Evolutionary conservation across 495 filamentous ascomycete species (phyloP), one percentile per base, ranked within the genome.

Genomic region (Neurospora sp.): DNA sequence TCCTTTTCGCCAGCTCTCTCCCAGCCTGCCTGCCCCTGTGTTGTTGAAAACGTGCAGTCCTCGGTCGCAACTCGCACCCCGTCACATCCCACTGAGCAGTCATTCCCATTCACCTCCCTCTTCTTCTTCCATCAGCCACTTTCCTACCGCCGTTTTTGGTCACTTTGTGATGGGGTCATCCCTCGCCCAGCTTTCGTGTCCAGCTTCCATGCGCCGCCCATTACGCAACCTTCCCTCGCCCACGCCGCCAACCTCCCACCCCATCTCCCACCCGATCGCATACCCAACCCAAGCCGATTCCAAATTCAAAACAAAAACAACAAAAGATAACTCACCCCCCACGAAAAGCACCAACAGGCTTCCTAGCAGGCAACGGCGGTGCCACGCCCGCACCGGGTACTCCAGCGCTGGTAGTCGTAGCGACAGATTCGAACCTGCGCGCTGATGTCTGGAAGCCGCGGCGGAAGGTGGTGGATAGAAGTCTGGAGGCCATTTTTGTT

Each of bases 331-430:
- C 90, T 84, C 82, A 97, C 94, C 94, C 94, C 86, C 94, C 94
- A 75, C 94, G 89, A 82, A 98, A 95, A 70, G 94, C 94, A 68
- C 94, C 94, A 65, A 97, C 88, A 10, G 94, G 94, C 81, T 92
- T 96, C 76, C 89, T 88, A 69, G 86, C 86, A 9, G 92, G 92
- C 74, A 93, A 78, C 53, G 90, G 81, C 70, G 79, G 70, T 11
- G 80, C 71, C 6, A 39, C 71, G 0, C 42, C 72, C 12, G 72
- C 78, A 7, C 53, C 27, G 27, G 53, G 53, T 3, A 65, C 27
- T 35, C 53, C 53, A 65, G 53, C 27, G 27, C 27, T 37, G 27
- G 53, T 27, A 5, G 48, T 65, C 2, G 53, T 35, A 31, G 48
- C 71, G 48, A 77, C 78, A 59, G 81, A 83, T 71, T 80, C 78